Base-by-base conservation (phyloP, 768 basidiomycete species). In the Gymnopilus junonius region DNA sequence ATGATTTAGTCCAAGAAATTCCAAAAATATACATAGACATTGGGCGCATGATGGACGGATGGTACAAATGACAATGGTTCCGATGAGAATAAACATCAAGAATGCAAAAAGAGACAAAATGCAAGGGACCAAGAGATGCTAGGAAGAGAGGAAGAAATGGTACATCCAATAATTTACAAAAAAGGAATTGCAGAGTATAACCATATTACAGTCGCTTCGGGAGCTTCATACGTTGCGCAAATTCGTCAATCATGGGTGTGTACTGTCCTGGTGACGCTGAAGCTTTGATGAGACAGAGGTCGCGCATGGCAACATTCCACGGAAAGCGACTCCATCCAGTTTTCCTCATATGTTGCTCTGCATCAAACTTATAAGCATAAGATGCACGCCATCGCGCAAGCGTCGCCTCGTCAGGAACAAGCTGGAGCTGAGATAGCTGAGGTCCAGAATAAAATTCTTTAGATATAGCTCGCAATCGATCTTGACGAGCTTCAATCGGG, bases 211-310 rank as follows among this genome's bases (percentile, higher is more conserved):
- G 29, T 12, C 17, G 48, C 48, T 29, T 31, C 29, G 48, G 48
- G 8, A 51, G 29, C n/a, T 32, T 32, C 48, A 51, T 51, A 20
- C 27, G 48, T 17, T 29, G 29, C 4, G 48, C 48, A 20, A 51
- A 51, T 29, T 29, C 48, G n/a, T 51, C n/a, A 6, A 51, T 29
- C 48, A 51, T 51, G 11, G 48, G 27, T 15, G 29, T 51, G 29
- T 32, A 51, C 31, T 32, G 48, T 29, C 27, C 29, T 17, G 29
- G 29, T n/a, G 48, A 32, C 1, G 31, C 31, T 8, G 27, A 32
- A 7, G 83, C 82, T 71, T 88, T 88, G 74, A 88, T 86, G 31
- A 69, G 67, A 50, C 85, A 80, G 14, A 89, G 76, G 46, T 81
- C 79, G 6, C 85, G 73, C 73, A 84, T 79, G 1, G 85, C 83